A percentile compares a stretch with the other conserved stretches of the same genome.
Conservation (phyloP, 2,329 filamentous ascomycete genomes). For the Coniochaeta sp. region DNA sequence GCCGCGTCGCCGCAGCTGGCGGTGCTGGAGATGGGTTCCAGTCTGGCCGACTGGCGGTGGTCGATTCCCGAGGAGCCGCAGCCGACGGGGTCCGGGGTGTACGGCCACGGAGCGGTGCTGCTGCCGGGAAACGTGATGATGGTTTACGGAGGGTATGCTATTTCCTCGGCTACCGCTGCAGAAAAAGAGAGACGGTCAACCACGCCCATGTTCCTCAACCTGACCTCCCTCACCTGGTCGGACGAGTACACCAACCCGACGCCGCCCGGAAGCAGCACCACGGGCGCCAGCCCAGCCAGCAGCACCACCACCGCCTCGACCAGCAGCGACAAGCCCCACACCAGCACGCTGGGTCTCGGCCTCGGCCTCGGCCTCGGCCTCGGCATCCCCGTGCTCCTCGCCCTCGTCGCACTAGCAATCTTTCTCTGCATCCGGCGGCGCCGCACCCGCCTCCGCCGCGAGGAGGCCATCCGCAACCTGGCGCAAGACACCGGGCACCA, state of each 20-base stretch:
- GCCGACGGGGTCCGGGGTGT: conserved; percentile 40
- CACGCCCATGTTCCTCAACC: conserved; percentile 44
- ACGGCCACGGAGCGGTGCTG: conserved; percentile 56
- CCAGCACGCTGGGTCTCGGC: conserved; percentile 48
- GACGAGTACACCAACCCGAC: conserved; percentile 41
- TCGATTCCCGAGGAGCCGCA: conserved; percentile 48
- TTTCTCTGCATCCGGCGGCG: conserved; percentile 44
- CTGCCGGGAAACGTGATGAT: conserved; percentile 63
- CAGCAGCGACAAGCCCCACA: conserved; percentile 30
- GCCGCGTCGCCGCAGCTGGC: conserved; percentile 78
- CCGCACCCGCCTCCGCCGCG: conserved; percentile 29
- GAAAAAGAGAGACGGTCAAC: conserved; percentile 8
- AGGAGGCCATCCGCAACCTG: conserved; percentile 40
- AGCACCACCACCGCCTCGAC: conserved; percentile 19
- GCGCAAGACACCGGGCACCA: conserved; percentile 42
- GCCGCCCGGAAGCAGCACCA: not conserved
- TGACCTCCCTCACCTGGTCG: conserved; percentile 49
- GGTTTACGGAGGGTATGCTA: conserved; percentile 56
- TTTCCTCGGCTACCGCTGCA: conserved; percentile 16
- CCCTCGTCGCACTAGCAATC: conserved; percentile 26
- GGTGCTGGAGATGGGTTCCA: conserved; percentile 66
- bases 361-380: conserved; percentile 60
- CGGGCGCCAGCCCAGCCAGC: not conserved
- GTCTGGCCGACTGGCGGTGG: conserved; percentile 73
- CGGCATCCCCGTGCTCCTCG: conserved; percentile 45